A percentile compares a stretch with the other conserved stretches of the same genome.
These are phyloP conservation scores for Punica granatum DNA, from an alignment of 345 rosid genomes.

Conservation along the genomic window DNA sequence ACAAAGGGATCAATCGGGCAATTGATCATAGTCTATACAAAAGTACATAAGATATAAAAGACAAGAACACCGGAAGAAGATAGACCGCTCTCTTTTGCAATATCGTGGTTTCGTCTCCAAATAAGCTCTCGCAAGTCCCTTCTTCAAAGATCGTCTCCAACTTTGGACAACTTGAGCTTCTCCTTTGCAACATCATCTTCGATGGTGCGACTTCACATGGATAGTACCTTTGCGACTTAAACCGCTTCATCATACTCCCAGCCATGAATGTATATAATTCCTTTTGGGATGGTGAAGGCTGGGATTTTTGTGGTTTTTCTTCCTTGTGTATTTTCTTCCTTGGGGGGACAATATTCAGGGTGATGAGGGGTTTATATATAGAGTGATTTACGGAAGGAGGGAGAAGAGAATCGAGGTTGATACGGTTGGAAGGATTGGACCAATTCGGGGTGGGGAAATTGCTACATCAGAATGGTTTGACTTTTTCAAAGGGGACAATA, in stretches of 20 bases:
- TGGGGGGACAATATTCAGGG: neutral
- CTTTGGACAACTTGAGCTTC: slow-evolving; percentile 6
- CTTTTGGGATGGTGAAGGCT: neutral
- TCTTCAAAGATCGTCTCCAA: slow-evolving; percentile 13
- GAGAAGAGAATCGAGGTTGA: neutral
- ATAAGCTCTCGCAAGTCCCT: neutral
- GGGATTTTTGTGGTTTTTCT: neutral
- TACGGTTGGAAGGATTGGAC: neutral
- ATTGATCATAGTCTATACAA: neutral
- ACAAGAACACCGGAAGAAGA: slow-evolving; percentile 9
- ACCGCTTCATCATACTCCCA: neutral
- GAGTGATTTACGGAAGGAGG: neutral
- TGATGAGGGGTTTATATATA: neutral
- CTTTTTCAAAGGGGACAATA: neutral
- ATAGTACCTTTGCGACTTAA: neutral
- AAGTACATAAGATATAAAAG: slow-evolving; percentile 9
- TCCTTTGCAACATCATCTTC: slow-evolving; percentile 1
- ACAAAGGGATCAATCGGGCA: neutral
- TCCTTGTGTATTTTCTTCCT: neutral
- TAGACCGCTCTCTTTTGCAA: slow-evolving; percentile 5
- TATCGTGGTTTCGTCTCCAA: too few species aligned
- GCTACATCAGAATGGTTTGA: neutral
- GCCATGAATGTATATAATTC: neutral
- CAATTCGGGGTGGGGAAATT: neutral
- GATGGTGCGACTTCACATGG: slow-evolving; percentile 4